Percentiles rank a stretch among this genome's conserved stretches.
Conservation (phyloP, 1,284 basidiomycete species). For the Porphyrellus sp. region DNA sequence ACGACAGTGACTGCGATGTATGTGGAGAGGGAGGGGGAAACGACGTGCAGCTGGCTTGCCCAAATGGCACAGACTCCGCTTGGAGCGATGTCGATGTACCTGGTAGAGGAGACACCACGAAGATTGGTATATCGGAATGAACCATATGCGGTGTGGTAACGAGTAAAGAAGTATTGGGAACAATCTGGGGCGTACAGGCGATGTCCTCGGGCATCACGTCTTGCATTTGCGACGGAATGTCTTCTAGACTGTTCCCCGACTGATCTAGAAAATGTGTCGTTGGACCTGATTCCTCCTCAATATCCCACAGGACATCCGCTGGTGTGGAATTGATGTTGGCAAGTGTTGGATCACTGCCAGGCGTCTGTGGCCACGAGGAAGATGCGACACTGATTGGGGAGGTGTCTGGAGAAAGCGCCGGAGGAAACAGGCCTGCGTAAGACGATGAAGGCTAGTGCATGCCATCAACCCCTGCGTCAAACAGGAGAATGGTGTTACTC, state of each 20-base stretch:
- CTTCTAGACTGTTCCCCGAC: constrained; percentile 21
- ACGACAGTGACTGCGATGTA: constrained; percentile 3
- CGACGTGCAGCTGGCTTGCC: background rate
- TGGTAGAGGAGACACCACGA: background rate
- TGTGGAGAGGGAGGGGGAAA: background rate
- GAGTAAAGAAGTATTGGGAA: background rate
- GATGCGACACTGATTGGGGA: constrained; percentile 28
- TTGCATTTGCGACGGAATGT: constrained; percentile 6
- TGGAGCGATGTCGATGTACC: background rate
- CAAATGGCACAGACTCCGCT: background rate
- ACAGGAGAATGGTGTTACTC: constrained; percentile 4
- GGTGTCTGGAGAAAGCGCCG: constrained; percentile 28
- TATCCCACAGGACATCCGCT: constrained; percentile 2
- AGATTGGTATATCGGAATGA: background rate
- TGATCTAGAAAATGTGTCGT: constrained; percentile 17
- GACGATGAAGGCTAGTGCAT: constrained; percentile 3
- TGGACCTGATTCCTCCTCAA: background rate
- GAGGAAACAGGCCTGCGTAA: constrained; percentile 9
- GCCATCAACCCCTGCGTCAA: background rate
- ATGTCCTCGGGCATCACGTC: constrained; percentile 24
- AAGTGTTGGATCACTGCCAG: constrained; percentile 5
- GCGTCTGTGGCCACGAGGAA: constrained; percentile 23
- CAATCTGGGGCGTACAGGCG: constrained; percentile 13
- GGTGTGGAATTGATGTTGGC: background rate
- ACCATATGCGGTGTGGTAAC: background rate